A percentile compares a stretch with the other conserved stretches of the same genome.
Conservation (phyloP, 2,329 filamentous ascomycete species). For the Aspergillus pseudotamarii region DNA sequence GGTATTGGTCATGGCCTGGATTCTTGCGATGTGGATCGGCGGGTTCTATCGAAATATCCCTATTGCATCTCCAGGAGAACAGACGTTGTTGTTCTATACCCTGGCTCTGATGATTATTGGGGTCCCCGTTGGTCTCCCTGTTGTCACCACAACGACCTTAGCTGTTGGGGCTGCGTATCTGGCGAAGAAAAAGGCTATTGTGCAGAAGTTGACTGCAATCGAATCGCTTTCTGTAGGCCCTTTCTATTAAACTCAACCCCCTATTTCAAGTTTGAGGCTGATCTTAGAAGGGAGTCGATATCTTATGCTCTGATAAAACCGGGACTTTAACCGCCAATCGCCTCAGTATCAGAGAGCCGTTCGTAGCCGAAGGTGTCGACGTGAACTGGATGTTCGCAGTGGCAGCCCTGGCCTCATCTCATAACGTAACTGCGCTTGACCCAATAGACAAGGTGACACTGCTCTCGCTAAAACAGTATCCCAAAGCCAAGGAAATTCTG, state of each 20-base stretch:
- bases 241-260: too few relatives aligned
- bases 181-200: conserved; percentile 76
- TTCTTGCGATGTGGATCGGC: conserved; percentile 74
- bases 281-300: conserved; percentile 62
- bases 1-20: conserved; percentile 76
- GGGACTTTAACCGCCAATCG: conserved; percentile 67
- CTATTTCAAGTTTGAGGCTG: too few relatives aligned
- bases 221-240: conserved; percentile 66
- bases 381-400: conserved; percentile 85
- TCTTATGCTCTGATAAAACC: conserved; percentile 81
- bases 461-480: conserved; percentile 72
- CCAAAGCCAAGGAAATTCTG: conserved; percentile 73
- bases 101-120: conserved; percentile 74
- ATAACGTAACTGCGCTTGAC: conserved; percentile 76
- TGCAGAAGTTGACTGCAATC: conserved; percentile 78
- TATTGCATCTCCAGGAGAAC: conserved; percentile 57
- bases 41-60: conserved; percentile 73
- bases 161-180: conserved; percentile 77
- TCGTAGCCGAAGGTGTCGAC: conserved; percentile 74
- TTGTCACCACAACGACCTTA: conserved; percentile 76
- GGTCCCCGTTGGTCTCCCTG: conserved; percentile 79
- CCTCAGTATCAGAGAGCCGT: conserved; percentile 75
- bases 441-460: conserved; percentile 81
- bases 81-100: conserved; percentile 69
- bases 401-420: conserved; percentile 73